A percentile compares a stretch with the other conserved stretches of the same genome.
Evolutionary conservation across 192 early-diverging fungal species (phyloP).

Genomic region (Gryganskiella cystojenkinii): DNA sequence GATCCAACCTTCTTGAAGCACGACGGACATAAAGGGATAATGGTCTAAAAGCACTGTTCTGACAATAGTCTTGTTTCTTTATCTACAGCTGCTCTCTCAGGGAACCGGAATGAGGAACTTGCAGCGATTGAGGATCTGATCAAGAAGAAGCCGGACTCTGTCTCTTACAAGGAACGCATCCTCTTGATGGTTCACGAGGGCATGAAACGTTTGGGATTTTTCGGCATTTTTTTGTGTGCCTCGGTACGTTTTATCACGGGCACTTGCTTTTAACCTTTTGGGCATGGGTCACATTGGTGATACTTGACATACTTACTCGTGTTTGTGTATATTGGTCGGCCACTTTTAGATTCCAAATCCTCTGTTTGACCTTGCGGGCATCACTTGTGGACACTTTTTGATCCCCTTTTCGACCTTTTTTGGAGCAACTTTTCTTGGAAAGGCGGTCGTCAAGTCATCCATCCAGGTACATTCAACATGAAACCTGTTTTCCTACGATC

Average conservation of each 20-base stretch:
- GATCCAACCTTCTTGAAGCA: too few relatives aligned
- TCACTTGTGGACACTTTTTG: conserved; percentile 92
- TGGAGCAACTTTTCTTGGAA: conserved; percentile 94
- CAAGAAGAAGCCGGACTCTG: conserved; percentile 58
- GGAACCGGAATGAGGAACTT: conserved; percentile 61
- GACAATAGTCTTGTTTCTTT: neutral
- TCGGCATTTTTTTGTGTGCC: conserved; percentile 91
- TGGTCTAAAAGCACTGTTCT: neutral
- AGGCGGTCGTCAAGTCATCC: conserved; percentile 88
- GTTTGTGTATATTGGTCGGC: too few relatives aligned
- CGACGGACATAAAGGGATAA: too few relatives aligned
- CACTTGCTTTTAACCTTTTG: neutral
- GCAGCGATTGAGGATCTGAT: conserved; percentile 54
- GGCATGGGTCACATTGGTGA: too few relatives aligned
- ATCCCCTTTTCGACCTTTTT: conserved; percentile 96
- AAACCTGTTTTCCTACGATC: neutral
- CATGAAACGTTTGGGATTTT: conserved; percentile 85
- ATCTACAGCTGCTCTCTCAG: conserved; percentile 62
- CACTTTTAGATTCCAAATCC: conserved; percentile 88
- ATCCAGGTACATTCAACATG: conserved; percentile 70
- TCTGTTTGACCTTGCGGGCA: conserved; percentile 96
- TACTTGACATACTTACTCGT: too few relatives aligned
- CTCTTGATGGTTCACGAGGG: conserved; percentile 75
- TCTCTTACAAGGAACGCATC: conserved; percentile 74
- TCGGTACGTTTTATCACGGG: conserved; percentile 62